These are phyloP conservation scores for Stentor roeselii DNA, from an alignment of 73 alveolate genomes.

Conservation along the genomic window DNA sequence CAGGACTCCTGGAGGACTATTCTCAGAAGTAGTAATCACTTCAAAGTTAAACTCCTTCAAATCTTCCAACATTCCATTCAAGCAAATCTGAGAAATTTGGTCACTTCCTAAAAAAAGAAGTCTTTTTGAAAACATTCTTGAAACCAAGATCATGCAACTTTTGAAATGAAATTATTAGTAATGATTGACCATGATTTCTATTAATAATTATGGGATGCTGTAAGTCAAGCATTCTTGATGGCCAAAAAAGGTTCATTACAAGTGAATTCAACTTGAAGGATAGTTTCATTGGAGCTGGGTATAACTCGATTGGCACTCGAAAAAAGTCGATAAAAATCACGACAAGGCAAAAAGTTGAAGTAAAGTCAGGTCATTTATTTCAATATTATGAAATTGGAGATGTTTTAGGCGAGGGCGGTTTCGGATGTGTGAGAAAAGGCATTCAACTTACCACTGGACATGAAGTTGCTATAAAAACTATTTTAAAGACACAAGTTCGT, in stretches of 20 bases:
- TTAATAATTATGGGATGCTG: background rate
- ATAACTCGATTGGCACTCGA: background rate
- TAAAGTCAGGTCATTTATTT: background rate
- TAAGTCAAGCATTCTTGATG: background rate
- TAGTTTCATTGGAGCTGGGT: background rate
- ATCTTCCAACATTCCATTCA: background rate
- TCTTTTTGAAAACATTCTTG: background rate
- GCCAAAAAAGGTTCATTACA: background rate
- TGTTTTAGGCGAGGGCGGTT: constrained; percentile 33
- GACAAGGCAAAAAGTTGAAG: background rate
- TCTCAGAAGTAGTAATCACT: background rate
- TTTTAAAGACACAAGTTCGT: constrained; percentile 3
- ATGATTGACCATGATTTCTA: background rate
- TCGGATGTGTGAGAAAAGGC: constrained; percentile 30
- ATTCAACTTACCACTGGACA: constrained; percentile 34
- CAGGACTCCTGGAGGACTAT: background rate
- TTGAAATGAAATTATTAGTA: no score
- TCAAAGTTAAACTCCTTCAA: background rate
- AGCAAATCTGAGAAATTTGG: background rate
- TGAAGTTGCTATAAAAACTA: constrained; percentile 38
- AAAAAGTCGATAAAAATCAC: background rate
- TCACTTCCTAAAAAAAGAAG: constrained; percentile 5
- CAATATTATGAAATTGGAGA: background rate
- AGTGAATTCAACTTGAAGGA: background rate
- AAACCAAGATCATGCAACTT: background rate